Evolutionary conservation across 1,284 basidiomycete genomes (phyloP).

Genomic region (Leccinum glutinopallens): DNA sequence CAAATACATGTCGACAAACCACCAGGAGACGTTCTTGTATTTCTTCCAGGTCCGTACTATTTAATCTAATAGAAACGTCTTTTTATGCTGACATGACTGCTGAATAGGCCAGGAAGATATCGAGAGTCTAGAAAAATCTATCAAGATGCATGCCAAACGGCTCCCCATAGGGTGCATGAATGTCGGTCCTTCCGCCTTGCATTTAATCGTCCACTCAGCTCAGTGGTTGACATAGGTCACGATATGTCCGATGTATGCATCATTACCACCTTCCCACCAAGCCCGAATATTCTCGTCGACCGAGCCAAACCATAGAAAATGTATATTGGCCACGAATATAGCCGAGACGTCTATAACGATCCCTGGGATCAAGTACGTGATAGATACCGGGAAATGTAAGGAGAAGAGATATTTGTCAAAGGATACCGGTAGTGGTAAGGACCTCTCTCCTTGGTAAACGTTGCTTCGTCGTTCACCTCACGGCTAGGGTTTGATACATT

Average conservation of each 20-base stretch:
- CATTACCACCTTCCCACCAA: slow-evolving; percentile 80
- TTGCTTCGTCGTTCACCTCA: slow-evolving; percentile 6
- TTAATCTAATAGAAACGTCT: slow-evolving; percentile 2
- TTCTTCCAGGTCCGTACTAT: slow-evolving; percentile 71
- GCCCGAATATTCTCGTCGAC: slow-evolving; percentile 76
- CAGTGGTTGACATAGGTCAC: slow-evolving; percentile 53
- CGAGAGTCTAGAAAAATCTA: slow-evolving; percentile 79
- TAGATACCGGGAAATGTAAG: slow-evolving; percentile 95
- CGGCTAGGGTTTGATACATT: slow-evolving; percentile 43
- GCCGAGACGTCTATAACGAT: slow-evolving; percentile 99
- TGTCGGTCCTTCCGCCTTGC: slow-evolving; percentile 41
- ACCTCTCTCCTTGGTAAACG: slow-evolving; percentile 8
- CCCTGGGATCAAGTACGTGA: slow-evolving; percentile 92
- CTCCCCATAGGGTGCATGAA: slow-evolving; percentile 56
- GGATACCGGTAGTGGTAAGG: slow-evolving; percentile 63
- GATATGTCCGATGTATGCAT: slow-evolving; percentile 83
- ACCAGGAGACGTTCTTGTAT: slow-evolving; percentile 89
- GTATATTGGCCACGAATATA: slow-evolving; percentile 94
- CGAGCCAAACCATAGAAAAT: slow-evolving; percentile 77
- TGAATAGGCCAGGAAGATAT: slow-evolving; percentile 91
- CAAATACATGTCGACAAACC: slow-evolving; percentile 85
- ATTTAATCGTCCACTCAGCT: neutral
- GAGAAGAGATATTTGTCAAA: slow-evolving; percentile 85
- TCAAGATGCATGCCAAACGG: slow-evolving; percentile 65
- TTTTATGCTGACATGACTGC: neutral